These are phyloP conservation scores for Castanea crenata DNA, from an alignment of 306 rosid genomes.

Conservation along the genomic window DNA sequence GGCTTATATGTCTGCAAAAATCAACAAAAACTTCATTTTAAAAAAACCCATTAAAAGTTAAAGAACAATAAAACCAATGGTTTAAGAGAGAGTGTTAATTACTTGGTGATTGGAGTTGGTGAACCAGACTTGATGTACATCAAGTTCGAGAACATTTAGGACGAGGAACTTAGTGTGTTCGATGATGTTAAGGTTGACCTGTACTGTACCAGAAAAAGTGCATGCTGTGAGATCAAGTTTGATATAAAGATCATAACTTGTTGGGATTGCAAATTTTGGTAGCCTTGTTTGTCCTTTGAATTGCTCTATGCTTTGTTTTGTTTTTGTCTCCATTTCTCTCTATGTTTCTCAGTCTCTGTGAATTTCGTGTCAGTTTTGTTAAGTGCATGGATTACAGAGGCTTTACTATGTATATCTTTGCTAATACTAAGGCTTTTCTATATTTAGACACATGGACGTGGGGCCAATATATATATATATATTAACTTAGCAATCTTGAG, in stretches of 20 bases:
- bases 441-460: no score
- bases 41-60: no score
- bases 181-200: conserved; percentile 30
- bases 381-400: no score
- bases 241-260: conserved; percentile 49
- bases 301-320: conserved; percentile 28
- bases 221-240: conserved; percentile 49
- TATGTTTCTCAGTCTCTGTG: no score
- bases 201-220: conserved; percentile 46
- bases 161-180: conserved; percentile 44
- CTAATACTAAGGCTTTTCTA: no score
- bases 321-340: conserved; percentile 36
- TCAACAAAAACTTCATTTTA: not conserved
- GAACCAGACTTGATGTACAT: conserved; percentile 38
- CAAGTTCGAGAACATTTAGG: conserved; percentile 54
- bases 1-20: conserved; percentile 36
- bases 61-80: not conserved
- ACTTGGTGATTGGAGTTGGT: conserved; percentile 45
- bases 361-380: no score
- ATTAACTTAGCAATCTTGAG: no score
- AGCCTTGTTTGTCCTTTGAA: conserved; percentile 55
- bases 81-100: not conserved
- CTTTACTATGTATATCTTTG: no score
- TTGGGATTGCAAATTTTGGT: conserved; percentile 53
- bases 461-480: no score